Percentiles rank a stretch among this genome's conserved stretches.
phyloP scores from a whole-genome alignment of 257 asterid species.

The Plantago elongata region DNA sequence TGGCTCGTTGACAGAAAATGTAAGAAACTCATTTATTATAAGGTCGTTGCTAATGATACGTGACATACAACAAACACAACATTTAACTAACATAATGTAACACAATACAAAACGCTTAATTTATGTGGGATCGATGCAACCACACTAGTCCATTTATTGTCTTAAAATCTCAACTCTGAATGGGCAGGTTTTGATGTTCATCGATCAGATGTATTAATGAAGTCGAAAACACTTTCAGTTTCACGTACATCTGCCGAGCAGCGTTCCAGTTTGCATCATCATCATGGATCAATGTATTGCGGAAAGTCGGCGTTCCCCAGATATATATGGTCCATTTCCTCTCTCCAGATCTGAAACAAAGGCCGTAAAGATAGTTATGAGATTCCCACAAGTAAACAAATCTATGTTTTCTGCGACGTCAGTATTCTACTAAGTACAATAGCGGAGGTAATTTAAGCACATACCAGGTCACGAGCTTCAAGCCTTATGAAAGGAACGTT shows the following conservation, averaged over 20 bases:
- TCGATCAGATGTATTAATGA: no score
- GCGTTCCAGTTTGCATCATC: not conserved
- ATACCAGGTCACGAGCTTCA: slow-evolving; percentile 91
- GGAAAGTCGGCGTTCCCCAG: slow-evolving; percentile 67
- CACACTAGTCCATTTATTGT: no score
- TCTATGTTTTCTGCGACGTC: no score
- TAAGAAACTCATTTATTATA: no score
- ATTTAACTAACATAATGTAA: no score
- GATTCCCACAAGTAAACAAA: slow-evolving; percentile 6
- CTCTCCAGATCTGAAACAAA: slow-evolving; percentile 74
- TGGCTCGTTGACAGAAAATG: no score
- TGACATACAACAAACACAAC: no score
- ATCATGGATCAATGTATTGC: slow-evolving; percentile 45
- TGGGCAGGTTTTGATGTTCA: no score
- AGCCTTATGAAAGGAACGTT: slow-evolving; percentile 93
- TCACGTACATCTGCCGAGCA: not conserved
- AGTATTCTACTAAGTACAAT: not conserved
- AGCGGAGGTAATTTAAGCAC: slow-evolving; percentile 11
- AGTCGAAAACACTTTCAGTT: not conserved
- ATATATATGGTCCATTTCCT: slow-evolving; percentile 86
- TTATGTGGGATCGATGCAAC: no score
- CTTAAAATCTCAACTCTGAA: no score
- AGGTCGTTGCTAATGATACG: no score
- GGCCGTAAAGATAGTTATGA: not conserved
- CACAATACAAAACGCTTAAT: no score